Percentiles rank a stretch among this genome's conserved stretches.
Evolutionary conservation across 2,329 filamentous ascomycete species (phyloP).

Genomic region (Alternaria consortialis): DNA sequence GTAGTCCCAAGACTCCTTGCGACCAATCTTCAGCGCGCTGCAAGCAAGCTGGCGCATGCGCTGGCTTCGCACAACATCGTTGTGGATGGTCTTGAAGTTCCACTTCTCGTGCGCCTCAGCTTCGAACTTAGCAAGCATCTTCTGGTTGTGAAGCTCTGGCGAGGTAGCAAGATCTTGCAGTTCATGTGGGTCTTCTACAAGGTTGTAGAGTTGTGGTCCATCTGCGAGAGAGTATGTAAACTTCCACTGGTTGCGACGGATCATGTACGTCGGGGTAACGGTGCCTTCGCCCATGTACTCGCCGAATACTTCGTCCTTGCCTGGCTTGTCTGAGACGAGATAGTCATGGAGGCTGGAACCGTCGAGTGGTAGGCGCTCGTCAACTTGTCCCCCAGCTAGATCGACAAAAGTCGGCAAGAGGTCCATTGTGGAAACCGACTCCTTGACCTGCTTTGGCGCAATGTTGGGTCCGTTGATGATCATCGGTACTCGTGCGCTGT

Average conservation of each 20-base stretch:
- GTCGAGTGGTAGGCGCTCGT: slow-evolving; percentile 81
- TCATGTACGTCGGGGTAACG: slow-evolving; percentile 91
- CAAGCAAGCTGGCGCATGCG: slow-evolving; percentile 81
- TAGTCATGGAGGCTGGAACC: slow-evolving; percentile 71
- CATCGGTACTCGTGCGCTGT: slow-evolving; percentile 87
- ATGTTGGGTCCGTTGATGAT: slow-evolving; percentile 83
- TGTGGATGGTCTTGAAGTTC: slow-evolving; percentile 81
- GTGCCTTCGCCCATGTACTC: slow-evolving; percentile 97
- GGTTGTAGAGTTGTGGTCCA: slow-evolving; percentile 83
- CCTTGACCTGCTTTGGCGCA: slow-evolving; percentile 74
- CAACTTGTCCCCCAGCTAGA: slow-evolving; percentile 75
- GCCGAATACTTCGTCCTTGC: slow-evolving; percentile 87
- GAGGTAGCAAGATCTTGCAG: slow-evolving; percentile 71
- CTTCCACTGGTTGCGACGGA: slow-evolving; percentile 88
- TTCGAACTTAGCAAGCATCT: slow-evolving; percentile 68
- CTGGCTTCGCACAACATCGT: slow-evolving; percentile 78
- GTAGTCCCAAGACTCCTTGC: slow-evolving; percentile 80
- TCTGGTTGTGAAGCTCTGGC: slow-evolving; percentile 49
- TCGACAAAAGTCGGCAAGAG: slow-evolving; percentile 89
- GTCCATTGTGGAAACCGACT: slow-evolving; percentile 92
- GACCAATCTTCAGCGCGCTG: slow-evolving; percentile 77
- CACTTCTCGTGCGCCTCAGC: slow-evolving; percentile 78
- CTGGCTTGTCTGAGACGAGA: slow-evolving; percentile 56
- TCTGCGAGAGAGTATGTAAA: slow-evolving; percentile 87
- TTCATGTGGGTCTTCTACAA: slow-evolving; percentile 78